These are phyloP conservation scores for Kwoniella sp. DNA, from an alignment of 768 basidiomycete genomes.

Conservation along the genomic window DNA sequence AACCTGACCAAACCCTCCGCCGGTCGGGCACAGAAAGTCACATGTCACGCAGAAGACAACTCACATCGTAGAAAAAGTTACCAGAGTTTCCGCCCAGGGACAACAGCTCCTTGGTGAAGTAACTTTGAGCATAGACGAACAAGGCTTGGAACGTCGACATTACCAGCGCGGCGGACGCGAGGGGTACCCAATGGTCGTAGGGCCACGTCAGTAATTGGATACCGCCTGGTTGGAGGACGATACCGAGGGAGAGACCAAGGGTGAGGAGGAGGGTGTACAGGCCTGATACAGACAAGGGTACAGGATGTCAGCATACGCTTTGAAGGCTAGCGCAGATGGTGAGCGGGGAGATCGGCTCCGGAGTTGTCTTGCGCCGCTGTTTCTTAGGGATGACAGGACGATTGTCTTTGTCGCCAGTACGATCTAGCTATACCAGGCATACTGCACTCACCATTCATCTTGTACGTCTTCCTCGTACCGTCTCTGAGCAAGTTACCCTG, in stretches of 20 bases:
- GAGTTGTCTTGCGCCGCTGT: no score
- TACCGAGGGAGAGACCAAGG: slow-evolving; percentile 70
- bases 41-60: slow-evolving; percentile 57
- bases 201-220: slow-evolving; percentile 81
- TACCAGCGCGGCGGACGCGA: slow-evolving; percentile 76
- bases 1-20: not conserved
- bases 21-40: not conserved
- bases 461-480: slow-evolving; percentile 79
- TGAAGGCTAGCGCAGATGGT: not conserved
- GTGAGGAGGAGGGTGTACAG: slow-evolving; percentile 84
- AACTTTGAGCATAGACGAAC: slow-evolving; percentile 72
- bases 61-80: slow-evolving; percentile 83
- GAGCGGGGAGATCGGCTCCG: no score
- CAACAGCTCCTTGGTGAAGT: slow-evolving; percentile 69
- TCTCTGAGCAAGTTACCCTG: slow-evolving; percentile 72
- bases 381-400: no score
- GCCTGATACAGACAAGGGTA: slow-evolving; percentile 60
- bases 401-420: no score
- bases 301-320: not conserved
- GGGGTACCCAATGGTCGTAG: slow-evolving; percentile 88
- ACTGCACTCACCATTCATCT: slow-evolving; percentile 78
- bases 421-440: no score
- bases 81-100: slow-evolving; percentile 92
- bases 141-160: slow-evolving; percentile 77
- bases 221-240: slow-evolving; percentile 70